These are phyloP conservation scores for Gilbertella persicaria DNA, from an alignment of 371 early-diverging fungal genomes.

Conservation along the genomic window DNA sequence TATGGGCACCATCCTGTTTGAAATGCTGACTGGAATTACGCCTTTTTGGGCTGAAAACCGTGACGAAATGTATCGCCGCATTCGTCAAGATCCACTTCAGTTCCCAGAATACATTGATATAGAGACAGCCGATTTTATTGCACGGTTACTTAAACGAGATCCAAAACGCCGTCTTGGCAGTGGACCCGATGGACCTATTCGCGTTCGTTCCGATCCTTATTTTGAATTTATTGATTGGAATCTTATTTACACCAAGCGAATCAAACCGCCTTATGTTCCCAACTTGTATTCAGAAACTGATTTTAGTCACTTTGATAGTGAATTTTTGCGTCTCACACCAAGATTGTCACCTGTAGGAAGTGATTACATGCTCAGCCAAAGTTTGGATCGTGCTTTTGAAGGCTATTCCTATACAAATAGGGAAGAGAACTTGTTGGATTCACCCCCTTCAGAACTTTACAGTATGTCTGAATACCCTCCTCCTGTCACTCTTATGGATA, in stretches of 20 bases:
- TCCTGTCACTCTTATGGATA: conserved; percentile 20
- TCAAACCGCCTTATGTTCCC: conserved; percentile 61
- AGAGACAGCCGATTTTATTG: conserved; percentile 56
- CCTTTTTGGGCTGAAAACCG: conserved; percentile 81
- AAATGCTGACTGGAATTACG: conserved; percentile 73
- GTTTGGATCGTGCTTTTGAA: conserved; percentile 55
- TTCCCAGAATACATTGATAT: conserved; percentile 68
- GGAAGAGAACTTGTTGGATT: conserved; percentile 16
- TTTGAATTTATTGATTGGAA: conserved; percentile 71
- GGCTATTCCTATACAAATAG: conserved; percentile 56
- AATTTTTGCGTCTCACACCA: conserved; percentile 57
- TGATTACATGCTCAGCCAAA: conserved; percentile 43
- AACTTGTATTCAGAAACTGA: conserved; percentile 53
- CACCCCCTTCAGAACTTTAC: conserved; percentile 23
- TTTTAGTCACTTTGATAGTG: conserved; percentile 65
- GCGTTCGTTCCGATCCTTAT: conserved; percentile 68
- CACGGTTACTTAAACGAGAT: conserved; percentile 67
- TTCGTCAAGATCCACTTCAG: conserved; percentile 69
- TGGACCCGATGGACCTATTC: conserved; percentile 44
- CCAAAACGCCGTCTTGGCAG: conserved; percentile 66
- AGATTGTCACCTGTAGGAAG: conserved; percentile 42
- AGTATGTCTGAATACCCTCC: conserved; percentile 13
- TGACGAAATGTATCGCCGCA: conserved; percentile 75
- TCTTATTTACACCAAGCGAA: conserved; percentile 57
- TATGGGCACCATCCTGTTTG: conserved; percentile 90